Base-by-base conservation (phyloP, 768 basidiomycete species). In the Pholiota microspora region DNA sequence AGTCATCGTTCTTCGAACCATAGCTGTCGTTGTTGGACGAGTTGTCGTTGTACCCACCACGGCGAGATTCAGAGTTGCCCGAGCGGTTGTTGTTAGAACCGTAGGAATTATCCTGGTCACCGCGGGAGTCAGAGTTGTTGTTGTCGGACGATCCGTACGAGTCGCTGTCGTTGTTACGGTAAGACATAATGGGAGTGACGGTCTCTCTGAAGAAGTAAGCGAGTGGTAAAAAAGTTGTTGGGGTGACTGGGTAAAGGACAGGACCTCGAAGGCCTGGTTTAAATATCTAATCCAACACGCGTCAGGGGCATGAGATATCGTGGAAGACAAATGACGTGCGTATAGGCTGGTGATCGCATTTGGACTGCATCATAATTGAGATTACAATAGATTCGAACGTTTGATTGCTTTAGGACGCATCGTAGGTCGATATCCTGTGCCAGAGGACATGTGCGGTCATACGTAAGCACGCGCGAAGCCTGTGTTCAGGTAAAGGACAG, bases 121-220 rank as follows among this genome's bases (percentile, higher is more conserved):
- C 18, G n/a, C 13, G 5, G 2, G 35, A 36, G 34, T n/a, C 1
- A 35, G 34, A 35, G 49, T 62, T 62, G 31, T 52, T 48, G 55
- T 60, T 55, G 52, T 59, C 56, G 40, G 57, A 59, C 15, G 60
- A 57, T 7, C 53, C 56, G 16, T 42, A 42, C 8, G 40, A 42
- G 44, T 65, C 58, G 54, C 56, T 51, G 47, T 53, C 28, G 50
- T 56, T 23, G 55, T 55, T 54, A 62, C 59, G 58, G 59, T 66
- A 60, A 23, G 67, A 66, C 64, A 63, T 68, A 50, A 32, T 58
- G 46, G 34, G 9, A 38, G 21, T 2, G 36, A 15, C 46, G 50
- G 16, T 29, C 16, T 21, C 28, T 42, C 21, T 31, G 29, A 18
- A 40, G 45, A 13, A 24, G 28, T 38, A 3, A 7, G 18, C 31